These are phyloP conservation scores for Trichoderma koningii DNA, from an alignment of 2,329 filamentous ascomycete genomes.

Conservation along the genomic window DNA sequence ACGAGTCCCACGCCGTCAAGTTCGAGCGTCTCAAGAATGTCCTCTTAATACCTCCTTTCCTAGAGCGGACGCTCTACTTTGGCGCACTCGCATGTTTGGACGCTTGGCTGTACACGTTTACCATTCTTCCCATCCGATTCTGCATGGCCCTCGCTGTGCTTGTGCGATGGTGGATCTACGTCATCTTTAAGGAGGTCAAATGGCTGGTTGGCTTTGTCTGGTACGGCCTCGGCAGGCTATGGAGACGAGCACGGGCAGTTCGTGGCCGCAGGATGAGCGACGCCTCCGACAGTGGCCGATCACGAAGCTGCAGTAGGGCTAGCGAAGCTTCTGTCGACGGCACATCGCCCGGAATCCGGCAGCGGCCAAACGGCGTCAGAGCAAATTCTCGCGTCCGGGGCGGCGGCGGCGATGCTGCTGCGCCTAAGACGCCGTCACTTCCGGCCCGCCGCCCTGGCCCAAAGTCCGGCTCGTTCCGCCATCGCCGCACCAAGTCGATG, in stretches of 20 bases:
- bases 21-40: constrained; percentile 91
- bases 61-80: constrained; percentile 85
- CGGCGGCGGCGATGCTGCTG: constrained; percentile 6
- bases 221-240: constrained; percentile 75
- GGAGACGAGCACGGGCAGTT: constrained; percentile 58
- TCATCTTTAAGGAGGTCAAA: constrained; percentile 68
- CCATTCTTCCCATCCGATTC: constrained; percentile 89
- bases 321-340: constrained; percentile 34
- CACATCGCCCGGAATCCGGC: constrained; percentile 19
- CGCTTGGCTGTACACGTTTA: constrained; percentile 95
- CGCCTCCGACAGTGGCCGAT: constrained; percentile 43
- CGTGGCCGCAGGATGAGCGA: constrained; percentile 42
- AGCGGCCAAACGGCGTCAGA: constrained; percentile 10
- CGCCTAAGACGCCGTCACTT: constrained; percentile 28
- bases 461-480: constrained; percentile 48
- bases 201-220: constrained; percentile 79
- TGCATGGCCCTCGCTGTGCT: constrained; percentile 77
- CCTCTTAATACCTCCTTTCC: constrained; percentile 73
- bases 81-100: constrained; percentile 90
- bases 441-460: constrained; percentile 34
- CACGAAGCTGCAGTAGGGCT: constrained; percentile 44
- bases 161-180: constrained; percentile 73
- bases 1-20: constrained; percentile 90
- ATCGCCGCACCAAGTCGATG: constrained; percentile 77
- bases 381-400: constrained; percentile 19